phyloP scores from a whole-genome alignment of 2,329 filamentous ascomycete species.

The Cercospora beticola region DNA sequence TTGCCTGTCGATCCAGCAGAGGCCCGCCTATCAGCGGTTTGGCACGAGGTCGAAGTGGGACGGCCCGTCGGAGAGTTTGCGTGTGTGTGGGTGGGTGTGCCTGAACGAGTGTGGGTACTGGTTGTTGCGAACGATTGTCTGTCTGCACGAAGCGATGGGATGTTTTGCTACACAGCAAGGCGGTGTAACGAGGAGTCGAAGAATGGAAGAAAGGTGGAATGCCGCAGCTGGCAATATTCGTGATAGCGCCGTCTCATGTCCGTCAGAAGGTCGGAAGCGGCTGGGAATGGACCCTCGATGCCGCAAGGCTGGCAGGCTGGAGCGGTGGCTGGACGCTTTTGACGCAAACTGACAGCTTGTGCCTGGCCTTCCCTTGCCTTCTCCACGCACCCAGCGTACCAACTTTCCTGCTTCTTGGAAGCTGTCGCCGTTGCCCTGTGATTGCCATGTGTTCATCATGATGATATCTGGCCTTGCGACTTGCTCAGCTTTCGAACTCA shows the following conservation, averaged over 20 bases:
- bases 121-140: background rate
- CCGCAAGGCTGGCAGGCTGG: background rate
- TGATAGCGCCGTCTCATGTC: background rate
- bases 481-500: background rate
- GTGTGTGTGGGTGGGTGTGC: background rate
- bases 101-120: background rate
- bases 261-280: background rate
- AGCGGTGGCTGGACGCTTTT: background rate
- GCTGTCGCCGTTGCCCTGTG: background rate
- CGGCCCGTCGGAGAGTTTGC: background rate
- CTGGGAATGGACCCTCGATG: background rate
- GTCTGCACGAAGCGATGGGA: background rate
- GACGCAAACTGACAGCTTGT: background rate
- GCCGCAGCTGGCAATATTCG: background rate
- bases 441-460: background rate
- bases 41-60: background rate
- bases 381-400: background rate
- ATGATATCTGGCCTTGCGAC: background rate
- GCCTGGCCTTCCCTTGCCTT: background rate
- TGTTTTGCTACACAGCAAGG: background rate
- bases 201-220: background rate
- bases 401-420: background rate
- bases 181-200: background rate
- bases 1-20: conserved; percentile 3
- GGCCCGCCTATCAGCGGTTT: conserved; percentile 2